These are phyloP conservation scores for Ophioceras dolichostomum DNA, from an alignment of 2,329 filamentous ascomycete genomes.

Conservation along the genomic window DNA sequence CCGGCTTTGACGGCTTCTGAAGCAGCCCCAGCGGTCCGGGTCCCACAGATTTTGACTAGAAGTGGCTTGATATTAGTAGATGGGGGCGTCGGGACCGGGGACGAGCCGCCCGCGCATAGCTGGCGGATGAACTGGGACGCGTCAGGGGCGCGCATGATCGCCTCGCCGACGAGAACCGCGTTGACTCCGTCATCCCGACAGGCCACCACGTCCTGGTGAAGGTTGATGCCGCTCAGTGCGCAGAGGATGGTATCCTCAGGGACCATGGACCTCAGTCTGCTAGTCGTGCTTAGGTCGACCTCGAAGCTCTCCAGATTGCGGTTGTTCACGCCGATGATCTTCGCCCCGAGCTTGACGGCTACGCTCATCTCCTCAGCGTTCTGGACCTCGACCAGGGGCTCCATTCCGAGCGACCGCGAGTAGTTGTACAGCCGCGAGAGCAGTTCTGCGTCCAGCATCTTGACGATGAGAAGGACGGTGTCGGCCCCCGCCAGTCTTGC, in stretches of 20 bases:
- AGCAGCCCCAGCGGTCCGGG: conserved; percentile 70
- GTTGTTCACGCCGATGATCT: conserved; percentile 96
- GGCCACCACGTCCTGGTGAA: conserved; percentile 73
- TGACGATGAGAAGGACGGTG: conserved; percentile 90
- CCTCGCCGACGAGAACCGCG: conserved; percentile 87
- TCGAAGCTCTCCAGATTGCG: conserved; percentile 93
- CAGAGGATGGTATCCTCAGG: conserved; percentile 79
- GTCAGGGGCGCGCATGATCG: conserved; percentile 83
- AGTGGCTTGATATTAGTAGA: conserved; percentile 30
- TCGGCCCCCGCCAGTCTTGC: conserved; percentile 73
- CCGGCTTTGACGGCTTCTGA: conserved; percentile 70
- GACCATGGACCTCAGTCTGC: conserved; percentile 76
- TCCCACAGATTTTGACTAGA: conserved; percentile 92
- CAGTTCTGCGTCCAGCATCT: conserved; percentile 76
- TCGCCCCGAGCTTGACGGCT: conserved; percentile 74
- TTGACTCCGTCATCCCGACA: conserved; percentile 86
- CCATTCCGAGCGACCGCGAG: conserved; percentile 85
- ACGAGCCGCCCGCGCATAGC: conserved; percentile 50
- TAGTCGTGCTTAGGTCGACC: conserved; percentile 87
- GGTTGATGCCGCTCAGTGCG: conserved; percentile 87
- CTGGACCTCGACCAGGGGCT: conserved; percentile 93
- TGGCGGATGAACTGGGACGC: conserved; percentile 73
- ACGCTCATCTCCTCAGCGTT: conserved; percentile 85
- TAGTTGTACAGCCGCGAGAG: conserved; percentile 76
- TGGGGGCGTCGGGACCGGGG: background rate